A percentile compares a stretch with the other conserved stretches of the same genome.
phyloP scores from a whole-genome alignment of 2,329 filamentous ascomycete species.

The Cordyceps cateniannulata region DNA sequence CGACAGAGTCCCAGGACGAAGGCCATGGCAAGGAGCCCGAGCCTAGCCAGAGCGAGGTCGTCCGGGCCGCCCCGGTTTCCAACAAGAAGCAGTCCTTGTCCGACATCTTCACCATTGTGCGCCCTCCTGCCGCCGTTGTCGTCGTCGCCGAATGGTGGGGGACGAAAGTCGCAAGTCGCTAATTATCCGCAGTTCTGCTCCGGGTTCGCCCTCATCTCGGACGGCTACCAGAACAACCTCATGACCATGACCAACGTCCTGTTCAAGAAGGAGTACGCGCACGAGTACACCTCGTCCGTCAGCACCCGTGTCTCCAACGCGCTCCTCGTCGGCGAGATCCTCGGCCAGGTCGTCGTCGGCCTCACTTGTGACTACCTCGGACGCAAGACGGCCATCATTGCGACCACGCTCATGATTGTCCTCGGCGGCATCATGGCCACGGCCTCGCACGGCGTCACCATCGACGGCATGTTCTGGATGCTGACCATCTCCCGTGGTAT shows the following conservation, averaged over 20 bases:
- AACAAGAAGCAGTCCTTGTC: constrained; percentile 18
- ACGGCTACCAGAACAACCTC: constrained; percentile 32
- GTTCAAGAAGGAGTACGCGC: constrained; percentile 26
- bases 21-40: not conserved
- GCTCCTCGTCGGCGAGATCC: constrained; percentile 35
- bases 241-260: constrained; percentile 29
- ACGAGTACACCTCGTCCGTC: constrained; percentile 28
- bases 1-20: not conserved
- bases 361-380: constrained; percentile 43
- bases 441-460: constrained; percentile 37
- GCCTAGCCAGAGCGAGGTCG: not conserved
- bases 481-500: constrained; percentile 42
- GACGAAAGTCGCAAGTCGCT: not conserved
- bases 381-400: constrained; percentile 39
- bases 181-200: constrained; percentile 19
- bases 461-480: constrained; percentile 47
- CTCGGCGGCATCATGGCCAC: constrained; percentile 40
- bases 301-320: constrained; percentile 36
- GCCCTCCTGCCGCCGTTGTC: not conserved
- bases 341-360: constrained; percentile 34
- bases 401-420: constrained; percentile 41
- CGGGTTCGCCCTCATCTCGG: constrained; percentile 28
- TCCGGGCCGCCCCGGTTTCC: not conserved
- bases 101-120: constrained; percentile 23
- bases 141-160: no score